Percentiles rank a stretch among this genome's conserved stretches.
phyloP scores from a whole-genome alignment of 495 filamentous ascomycete species.

The Podospora australis region DNA sequence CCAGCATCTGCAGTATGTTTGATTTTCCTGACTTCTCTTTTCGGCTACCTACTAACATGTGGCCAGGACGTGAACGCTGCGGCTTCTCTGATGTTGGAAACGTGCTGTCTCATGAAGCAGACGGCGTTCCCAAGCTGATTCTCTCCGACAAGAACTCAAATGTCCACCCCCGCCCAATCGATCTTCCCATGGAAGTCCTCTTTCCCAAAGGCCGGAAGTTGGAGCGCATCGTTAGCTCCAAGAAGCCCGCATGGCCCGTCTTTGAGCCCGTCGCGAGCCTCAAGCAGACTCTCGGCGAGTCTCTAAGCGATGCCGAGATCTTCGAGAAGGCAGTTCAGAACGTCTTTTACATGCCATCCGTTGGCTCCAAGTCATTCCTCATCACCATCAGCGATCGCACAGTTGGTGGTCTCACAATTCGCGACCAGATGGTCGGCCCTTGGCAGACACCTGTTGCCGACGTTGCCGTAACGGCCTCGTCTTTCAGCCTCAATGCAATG shows the following conservation, averaged over 20 bases:
- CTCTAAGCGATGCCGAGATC: conserved; percentile 53
- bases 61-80: conserved; percentile 67
- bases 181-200: conserved; percentile 82
- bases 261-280: conserved; percentile 58
- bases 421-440: conserved; percentile 93
- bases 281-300: conserved; percentile 41
- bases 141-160: conserved; percentile 75
- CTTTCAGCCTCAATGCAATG: conserved; percentile 55
- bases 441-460: conserved; percentile 97
- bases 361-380: conserved; percentile 92
- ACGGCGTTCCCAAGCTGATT: conserved; percentile 62
- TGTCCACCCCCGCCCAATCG: conserved; percentile 72
- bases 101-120: conserved; percentile 56
- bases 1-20: conserved; percentile 61
- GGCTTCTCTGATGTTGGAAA: conserved; percentile 89
- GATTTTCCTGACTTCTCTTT: not conserved
- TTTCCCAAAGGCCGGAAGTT: conserved; percentile 90
- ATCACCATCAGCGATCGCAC: conserved; percentile 94
- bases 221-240: conserved; percentile 68
- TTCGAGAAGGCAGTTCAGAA: conserved; percentile 68
- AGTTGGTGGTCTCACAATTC: conserved; percentile 79
- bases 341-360: conserved; percentile 77
- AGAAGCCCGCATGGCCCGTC: conserved; percentile 57
- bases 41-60: conserved; percentile 2
- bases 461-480: conserved; percentile 82